Percentiles rank a stretch among this genome's conserved stretches.
Evolutionary conservation across 2,329 filamentous ascomycete genomes (phyloP).

Genomic region (Aspergillus quadrilineatus): DNA sequence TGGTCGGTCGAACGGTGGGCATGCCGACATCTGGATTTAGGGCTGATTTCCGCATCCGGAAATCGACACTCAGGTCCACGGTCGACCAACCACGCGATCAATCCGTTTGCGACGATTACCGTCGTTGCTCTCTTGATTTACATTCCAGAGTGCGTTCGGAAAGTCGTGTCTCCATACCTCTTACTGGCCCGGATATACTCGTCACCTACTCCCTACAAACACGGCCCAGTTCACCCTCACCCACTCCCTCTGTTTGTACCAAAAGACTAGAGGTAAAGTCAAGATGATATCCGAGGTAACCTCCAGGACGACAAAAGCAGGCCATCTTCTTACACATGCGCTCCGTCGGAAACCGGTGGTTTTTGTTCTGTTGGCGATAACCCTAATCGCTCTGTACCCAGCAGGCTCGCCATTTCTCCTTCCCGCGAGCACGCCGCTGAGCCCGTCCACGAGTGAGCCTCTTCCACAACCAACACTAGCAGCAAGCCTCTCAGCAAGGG

Average conservation of each 20-base stretch:
- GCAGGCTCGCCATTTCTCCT: constrained; percentile 1
- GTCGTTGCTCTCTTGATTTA: too few relatives aligned
- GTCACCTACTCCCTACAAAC: too few relatives aligned
- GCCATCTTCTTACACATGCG: background rate
- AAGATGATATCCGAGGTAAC: background rate
- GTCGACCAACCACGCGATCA: too few relatives aligned
- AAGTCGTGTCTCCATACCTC: too few relatives aligned
- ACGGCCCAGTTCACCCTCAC: too few relatives aligned
- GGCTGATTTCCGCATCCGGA: too few relatives aligned
- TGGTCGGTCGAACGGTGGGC: too few relatives aligned
- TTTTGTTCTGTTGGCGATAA: background rate
- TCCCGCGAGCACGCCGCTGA: background rate
- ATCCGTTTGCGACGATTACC: too few relatives aligned
- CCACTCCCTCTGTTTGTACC: background rate
- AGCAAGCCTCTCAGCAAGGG: constrained; percentile 6
- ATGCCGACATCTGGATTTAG: too few relatives aligned
- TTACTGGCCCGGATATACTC: too few relatives aligned
- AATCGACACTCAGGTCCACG: too few relatives aligned
- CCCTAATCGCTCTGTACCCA: constrained; percentile 5
- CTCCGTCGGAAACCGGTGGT: constrained; percentile 1
- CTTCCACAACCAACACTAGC: background rate
- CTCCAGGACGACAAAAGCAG: background rate
- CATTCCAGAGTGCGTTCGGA: too few relatives aligned
- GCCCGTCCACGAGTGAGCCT: background rate
- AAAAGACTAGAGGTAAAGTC: background rate